Evolutionary conservation across 2,329 filamentous ascomycete species (phyloP).

Genomic region (Emydomyces testavorans): DNA sequence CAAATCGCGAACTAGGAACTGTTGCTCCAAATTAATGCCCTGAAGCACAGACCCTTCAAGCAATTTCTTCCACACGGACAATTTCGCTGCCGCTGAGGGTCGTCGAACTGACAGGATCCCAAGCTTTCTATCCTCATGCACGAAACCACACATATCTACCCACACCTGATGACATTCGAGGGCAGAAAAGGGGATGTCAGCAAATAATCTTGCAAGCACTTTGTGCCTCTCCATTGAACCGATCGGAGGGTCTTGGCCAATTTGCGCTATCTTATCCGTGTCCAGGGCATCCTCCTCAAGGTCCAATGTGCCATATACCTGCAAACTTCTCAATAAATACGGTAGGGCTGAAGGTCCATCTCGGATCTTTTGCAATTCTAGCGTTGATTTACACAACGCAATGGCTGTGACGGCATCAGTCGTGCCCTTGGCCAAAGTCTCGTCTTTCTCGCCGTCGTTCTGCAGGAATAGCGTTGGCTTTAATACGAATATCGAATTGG

Average conservation of each 20-base stretch:
- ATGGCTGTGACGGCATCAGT: constrained; percentile 30
- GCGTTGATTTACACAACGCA: constrained; percentile 36
- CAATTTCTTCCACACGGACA: constrained; percentile 40
- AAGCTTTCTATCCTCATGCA: constrained; percentile 24
- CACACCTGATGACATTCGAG: constrained; percentile 42
- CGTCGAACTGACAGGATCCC: constrained; percentile 28
- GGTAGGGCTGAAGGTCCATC: constrained; percentile 25
- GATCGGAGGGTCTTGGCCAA: constrained; percentile 13
- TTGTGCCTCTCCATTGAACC: constrained; percentile 18
- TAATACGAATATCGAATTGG: constrained; percentile 50
- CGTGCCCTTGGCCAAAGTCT: not conserved
- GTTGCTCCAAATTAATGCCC: constrained; percentile 31
- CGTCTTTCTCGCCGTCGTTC: constrained; percentile 17
- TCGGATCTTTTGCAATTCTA: constrained; percentile 33
- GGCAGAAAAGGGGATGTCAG: constrained; percentile 42
- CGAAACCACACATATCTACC: constrained; percentile 44
- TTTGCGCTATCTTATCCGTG: not conserved
- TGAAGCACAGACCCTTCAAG: constrained; percentile 32
- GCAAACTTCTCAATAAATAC: constrained; percentile 24
- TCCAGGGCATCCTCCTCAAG: constrained; percentile 13
- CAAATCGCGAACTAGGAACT: constrained; percentile 33
- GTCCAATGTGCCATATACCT: constrained; percentile 22
- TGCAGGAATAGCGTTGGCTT: constrained; percentile 23
- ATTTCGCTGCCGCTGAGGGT: constrained; percentile 39
- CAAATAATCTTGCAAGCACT: constrained; percentile 34